These are phyloP conservation scores for Nicotiana rustica DNA, from an alignment of 305 asterid genomes.

Conservation along the genomic window DNA sequence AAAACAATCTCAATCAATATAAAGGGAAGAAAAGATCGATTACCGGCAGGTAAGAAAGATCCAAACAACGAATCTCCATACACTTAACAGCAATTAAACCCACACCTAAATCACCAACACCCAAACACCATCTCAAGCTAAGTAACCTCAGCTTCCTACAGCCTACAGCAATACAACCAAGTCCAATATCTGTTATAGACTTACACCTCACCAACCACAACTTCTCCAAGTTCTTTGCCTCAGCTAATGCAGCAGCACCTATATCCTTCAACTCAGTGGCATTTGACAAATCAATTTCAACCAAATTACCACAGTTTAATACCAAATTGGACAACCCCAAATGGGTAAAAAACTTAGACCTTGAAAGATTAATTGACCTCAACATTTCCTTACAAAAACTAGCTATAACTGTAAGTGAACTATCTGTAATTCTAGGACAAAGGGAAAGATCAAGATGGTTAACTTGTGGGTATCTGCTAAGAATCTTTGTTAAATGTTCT, in stretches of 20 bases:
- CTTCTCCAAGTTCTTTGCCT: slow-evolving; percentile 82
- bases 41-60: slow-evolving; percentile 90
- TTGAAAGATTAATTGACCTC: slow-evolving; percentile 64
- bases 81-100: slow-evolving; percentile 76
- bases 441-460: slow-evolving; percentile 74
- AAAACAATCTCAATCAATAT: neutral
- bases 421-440: slow-evolving; percentile 73
- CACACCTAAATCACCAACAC: slow-evolving; percentile 89
- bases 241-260: slow-evolving; percentile 72
- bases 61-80: slow-evolving; percentile 73
- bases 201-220: slow-evolving; percentile 80
- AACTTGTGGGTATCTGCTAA: slow-evolving; percentile 57
- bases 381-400: slow-evolving; percentile 43
- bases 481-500: slow-evolving; percentile 57
- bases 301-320: slow-evolving; percentile 68
- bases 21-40: slow-evolving; percentile 36
- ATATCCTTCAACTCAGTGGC: slow-evolving; percentile 73
- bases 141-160: slow-evolving; percentile 79
- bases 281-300: slow-evolving; percentile 81
- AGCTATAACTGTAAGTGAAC: slow-evolving; percentile 54
- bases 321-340: slow-evolving; percentile 71
- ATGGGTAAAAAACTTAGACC: slow-evolving; percentile 67
- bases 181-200: slow-evolving; percentile 77
- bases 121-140: slow-evolving; percentile 86
- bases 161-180: slow-evolving; percentile 91